A percentile compares a stretch with the other conserved stretches of the same genome.
These are phyloP conservation scores for Plasmodium gallinaceum DNA, from an alignment of 169 alveolate species.

Conservation along the genomic window DNA sequence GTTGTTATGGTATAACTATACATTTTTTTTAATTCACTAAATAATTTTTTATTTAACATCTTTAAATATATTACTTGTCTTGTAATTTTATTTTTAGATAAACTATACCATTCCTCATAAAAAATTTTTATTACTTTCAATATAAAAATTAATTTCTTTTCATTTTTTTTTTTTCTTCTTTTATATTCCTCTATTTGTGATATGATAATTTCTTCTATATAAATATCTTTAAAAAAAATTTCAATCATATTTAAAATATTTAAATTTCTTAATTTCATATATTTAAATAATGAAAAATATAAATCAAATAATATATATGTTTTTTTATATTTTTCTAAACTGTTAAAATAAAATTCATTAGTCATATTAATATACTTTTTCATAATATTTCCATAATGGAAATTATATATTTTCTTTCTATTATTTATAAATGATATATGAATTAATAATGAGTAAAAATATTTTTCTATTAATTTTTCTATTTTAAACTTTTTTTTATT, in stretches of 20 bases:
- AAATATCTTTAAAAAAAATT: slow-evolving; percentile 49
- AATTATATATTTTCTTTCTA: not conserved
- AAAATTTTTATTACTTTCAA: slow-evolving; percentile 66
- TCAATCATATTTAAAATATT: slow-evolving; percentile 24
- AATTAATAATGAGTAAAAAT: not conserved
- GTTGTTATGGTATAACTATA: slow-evolving; percentile 37
- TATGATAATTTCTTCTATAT: slow-evolving; percentile 25
- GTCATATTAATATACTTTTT: slow-evolving; percentile 36
- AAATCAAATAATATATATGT: slow-evolving; percentile 9
- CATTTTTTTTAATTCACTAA: slow-evolving; percentile 38
- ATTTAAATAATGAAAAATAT: slow-evolving; percentile 56
- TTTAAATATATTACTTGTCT: slow-evolving; percentile 62
- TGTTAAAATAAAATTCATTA: slow-evolving; percentile 11
- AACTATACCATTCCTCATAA: slow-evolving; percentile 67
- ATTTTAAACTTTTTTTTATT: slow-evolving; percentile 25
- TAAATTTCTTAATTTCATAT: slow-evolving; percentile 52
- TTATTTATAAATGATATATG: slow-evolving; percentile 11
- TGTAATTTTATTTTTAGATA: slow-evolving; percentile 18
- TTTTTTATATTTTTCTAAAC: slow-evolving; percentile 5
- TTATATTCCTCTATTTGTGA: slow-evolving; percentile 33
- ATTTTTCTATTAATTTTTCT: slow-evolving; percentile 21
- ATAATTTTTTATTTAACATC: slow-evolving; percentile 51
- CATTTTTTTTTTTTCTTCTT: slow-evolving; percentile 18
- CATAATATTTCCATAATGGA: slow-evolving; percentile 44
- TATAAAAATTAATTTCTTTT: slow-evolving; percentile 22